Conservation (phyloP, 495 filamentous ascomycete genomes). For the Glonium stellatum region DNA sequence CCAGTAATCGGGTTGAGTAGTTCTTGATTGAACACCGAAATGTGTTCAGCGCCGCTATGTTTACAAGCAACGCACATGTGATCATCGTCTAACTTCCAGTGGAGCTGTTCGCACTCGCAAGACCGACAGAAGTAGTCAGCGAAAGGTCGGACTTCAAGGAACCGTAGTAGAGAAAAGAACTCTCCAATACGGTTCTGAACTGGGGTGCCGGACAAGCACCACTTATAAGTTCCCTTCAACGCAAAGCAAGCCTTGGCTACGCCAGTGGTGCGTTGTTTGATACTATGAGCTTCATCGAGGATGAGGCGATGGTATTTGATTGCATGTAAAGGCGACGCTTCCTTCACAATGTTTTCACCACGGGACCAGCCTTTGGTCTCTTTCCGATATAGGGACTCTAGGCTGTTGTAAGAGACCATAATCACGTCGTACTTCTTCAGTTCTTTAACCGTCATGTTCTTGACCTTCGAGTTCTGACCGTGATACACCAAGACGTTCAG, state of each 20-base stretch:
- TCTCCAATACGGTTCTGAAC: constrained; percentile 96
- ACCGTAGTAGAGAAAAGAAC: constrained; percentile 89
- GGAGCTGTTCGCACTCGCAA: constrained; percentile 70
- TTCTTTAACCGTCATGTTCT: constrained; percentile 62
- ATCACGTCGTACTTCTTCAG: constrained; percentile 81
- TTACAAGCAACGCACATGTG: constrained; percentile 61
- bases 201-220: constrained; percentile 92
- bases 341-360: constrained; percentile 64
- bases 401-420: constrained; percentile 86
- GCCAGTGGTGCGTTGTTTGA: constrained; percentile 82
- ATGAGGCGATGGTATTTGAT: constrained; percentile 86
- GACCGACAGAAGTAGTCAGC: constrained; percentile 86
- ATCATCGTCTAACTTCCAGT: constrained; percentile 70
- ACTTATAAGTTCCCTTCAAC: constrained; percentile 75
- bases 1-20: constrained; percentile 70
- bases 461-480: constrained; percentile 74
- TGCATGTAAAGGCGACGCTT: constrained; percentile 79
- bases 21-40: constrained; percentile 94
- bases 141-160: constrained; percentile 80
- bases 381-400: constrained; percentile 87
- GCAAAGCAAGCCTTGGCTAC: constrained; percentile 93
- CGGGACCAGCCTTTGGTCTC: constrained; percentile 86
- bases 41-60: constrained; percentile 67
- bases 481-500: constrained; percentile 86
- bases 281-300: constrained; percentile 92